Conservation (phyloP, 108 stramenopile genomes). For the Cyclotella atomus region DNA sequence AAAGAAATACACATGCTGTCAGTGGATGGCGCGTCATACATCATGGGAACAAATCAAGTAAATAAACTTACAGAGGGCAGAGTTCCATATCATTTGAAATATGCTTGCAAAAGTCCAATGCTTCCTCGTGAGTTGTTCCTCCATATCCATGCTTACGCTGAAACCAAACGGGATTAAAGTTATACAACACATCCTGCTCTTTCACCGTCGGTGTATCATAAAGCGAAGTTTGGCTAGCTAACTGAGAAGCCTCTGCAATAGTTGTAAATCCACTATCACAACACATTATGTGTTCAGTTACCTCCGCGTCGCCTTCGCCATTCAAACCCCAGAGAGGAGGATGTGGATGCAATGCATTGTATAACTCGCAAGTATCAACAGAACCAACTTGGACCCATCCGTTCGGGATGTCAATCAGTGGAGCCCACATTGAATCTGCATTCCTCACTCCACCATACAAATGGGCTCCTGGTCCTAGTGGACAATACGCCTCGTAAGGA, state of each 20-base stretch:
- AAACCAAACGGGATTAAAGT: conserved; percentile 34
- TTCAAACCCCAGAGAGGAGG: conserved; percentile 36
- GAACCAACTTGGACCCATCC: conserved; percentile 37
- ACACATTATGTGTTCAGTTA: conserved; percentile 24
- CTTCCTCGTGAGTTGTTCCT: conserved; percentile 25
- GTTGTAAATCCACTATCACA: conserved; percentile 12
- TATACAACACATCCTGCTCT: conserved; percentile 17
- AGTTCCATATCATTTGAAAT: conserved; percentile 18
- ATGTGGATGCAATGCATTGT: conserved; percentile 23
- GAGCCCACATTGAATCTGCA: conserved; percentile 9
- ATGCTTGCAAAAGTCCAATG: conserved; percentile 29
- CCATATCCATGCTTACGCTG: conserved; percentile 30
- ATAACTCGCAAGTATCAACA: conserved; percentile 31
- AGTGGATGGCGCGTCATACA: too few species aligned
- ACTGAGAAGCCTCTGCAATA: background rate
- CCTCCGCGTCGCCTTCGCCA: conserved; percentile 12
- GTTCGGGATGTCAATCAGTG: conserved; percentile 28
- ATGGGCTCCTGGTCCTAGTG: conserved; percentile 25
- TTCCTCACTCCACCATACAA: conserved; percentile 14
- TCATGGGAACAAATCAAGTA: too few species aligned
- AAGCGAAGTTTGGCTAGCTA: background rate
- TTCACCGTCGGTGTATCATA: background rate
- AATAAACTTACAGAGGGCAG: conserved; percentile 30
- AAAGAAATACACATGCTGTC: too few species aligned
- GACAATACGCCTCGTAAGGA: conserved; percentile 43